Percentiles rank a stretch among this genome's conserved stretches.
Conservation (phyloP, 2,329 filamentous ascomycete species). For the Aureobasidium leucospermi region DNA sequence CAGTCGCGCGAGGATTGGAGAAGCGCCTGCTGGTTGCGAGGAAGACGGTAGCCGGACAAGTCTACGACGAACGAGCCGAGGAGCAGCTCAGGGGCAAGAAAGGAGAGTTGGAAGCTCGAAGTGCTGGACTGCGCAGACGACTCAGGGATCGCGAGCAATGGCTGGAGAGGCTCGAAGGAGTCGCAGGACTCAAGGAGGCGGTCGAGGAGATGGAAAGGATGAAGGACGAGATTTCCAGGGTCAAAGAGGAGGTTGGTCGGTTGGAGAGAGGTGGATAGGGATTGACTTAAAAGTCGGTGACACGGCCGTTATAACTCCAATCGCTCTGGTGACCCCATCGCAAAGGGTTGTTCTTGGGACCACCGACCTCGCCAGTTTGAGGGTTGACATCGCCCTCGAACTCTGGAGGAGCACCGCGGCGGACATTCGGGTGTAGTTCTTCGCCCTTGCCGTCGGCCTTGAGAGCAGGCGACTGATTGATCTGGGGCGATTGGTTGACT, state of each 20-base stretch:
- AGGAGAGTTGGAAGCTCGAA: not conserved
- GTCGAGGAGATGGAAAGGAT: slow-evolving; percentile 18
- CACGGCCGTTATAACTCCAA: slow-evolving; percentile 93
- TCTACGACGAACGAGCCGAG: slow-evolving; percentile 21
- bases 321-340: slow-evolving; percentile 71
- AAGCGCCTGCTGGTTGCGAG: slow-evolving; percentile 31
- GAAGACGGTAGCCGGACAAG: slow-evolving; percentile 19
- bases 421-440: slow-evolving; percentile 62
- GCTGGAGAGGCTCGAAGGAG: slow-evolving; percentile 4
- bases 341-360: slow-evolving; percentile 93
- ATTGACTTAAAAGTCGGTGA: slow-evolving; percentile 69
- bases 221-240: slow-evolving; percentile 27
- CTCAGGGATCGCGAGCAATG: slow-evolving; percentile 10
- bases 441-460: slow-evolving; percentile 53
- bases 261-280: slow-evolving; percentile 19
- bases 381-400: slow-evolving; percentile 91
- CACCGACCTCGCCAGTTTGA: slow-evolving; percentile 88
- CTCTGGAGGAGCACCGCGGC: slow-evolving; percentile 74
- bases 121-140: not conserved
- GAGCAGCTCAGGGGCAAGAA: slow-evolving; percentile 10
- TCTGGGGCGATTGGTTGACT: slow-evolving; percentile 24
- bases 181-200: not conserved
- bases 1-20: slow-evolving; percentile 35
- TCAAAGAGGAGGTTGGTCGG: slow-evolving; percentile 26
- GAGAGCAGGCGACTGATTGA: slow-evolving; percentile 34